Percentiles rank a stretch among this genome's conserved stretches.
These are phyloP conservation scores for Didymella lethalis DNA, from an alignment of 2,329 filamentous ascomycete genomes.

Conservation along the genomic window DNA sequence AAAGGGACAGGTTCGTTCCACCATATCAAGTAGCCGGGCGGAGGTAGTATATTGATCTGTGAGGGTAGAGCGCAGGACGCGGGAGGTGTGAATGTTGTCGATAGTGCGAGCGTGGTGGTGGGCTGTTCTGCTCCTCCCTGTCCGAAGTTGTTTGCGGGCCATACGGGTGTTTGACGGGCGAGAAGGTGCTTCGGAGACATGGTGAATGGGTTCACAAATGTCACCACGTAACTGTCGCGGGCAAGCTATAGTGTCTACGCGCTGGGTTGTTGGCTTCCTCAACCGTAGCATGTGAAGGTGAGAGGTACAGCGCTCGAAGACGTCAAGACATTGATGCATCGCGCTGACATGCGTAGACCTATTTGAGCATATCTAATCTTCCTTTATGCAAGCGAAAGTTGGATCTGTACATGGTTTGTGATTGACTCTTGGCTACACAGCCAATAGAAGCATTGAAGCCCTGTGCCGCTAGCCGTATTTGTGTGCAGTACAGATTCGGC, in stretches of 20 bases:
- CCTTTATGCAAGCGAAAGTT: neutral
- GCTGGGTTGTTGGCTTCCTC: neutral
- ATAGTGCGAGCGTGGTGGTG: conserved; percentile 26
- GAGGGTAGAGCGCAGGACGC: conserved; percentile 30
- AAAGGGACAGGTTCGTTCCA: conserved; percentile 38
- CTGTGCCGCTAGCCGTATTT: neutral
- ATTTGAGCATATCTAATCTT: neutral
- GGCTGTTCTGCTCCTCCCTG: conserved; percentile 15
- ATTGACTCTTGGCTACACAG: neutral
- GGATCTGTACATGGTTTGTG: neutral
- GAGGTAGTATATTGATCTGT: conserved; percentile 31
- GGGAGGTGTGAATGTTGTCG: conserved; percentile 37
- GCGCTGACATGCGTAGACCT: neutral
- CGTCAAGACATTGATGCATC: neutral
- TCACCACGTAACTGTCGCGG: neutral
- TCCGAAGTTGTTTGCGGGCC: neutral
- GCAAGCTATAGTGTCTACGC: neutral
- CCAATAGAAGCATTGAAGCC: neutral
- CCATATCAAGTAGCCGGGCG: conserved; percentile 37
- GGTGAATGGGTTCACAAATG: neutral
- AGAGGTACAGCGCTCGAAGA: neutral
- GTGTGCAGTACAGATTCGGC: neutral
- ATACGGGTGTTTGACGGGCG: neutral
- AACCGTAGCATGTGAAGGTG: neutral
- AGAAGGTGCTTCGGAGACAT: neutral